phyloP scores from a whole-genome alignment of 1,284 basidiomycete species.

The Ustilago sp. region DNA sequence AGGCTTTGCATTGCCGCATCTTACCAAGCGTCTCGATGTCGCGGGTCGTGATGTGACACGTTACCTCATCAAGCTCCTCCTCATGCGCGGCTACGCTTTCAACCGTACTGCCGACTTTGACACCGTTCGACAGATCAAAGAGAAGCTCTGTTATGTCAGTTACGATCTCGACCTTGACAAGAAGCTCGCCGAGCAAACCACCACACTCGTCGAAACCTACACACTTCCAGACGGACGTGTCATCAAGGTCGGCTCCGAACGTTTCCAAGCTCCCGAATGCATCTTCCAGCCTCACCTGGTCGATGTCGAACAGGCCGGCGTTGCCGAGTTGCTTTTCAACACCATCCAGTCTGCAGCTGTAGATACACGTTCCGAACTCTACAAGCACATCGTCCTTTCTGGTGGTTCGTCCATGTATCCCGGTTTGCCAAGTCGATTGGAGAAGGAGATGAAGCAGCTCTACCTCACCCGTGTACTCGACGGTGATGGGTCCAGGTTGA shows the following conservation, averaged over 20 bases:
- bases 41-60: slow-evolving; percentile 97
- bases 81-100: slow-evolving; percentile 99
- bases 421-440: slow-evolving; percentile 91
- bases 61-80: slow-evolving; percentile 96
- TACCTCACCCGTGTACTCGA: slow-evolving; percentile 89
- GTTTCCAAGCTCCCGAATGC: slow-evolving; percentile 99
- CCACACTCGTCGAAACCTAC: slow-evolving; percentile 94
- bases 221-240: slow-evolving; percentile 96
- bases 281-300: slow-evolving; percentile 99
- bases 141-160: slow-evolving; percentile 94
- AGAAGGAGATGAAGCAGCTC: slow-evolving; percentile 99
- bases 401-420: slow-evolving; percentile 97
- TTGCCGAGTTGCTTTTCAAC: slow-evolving; percentile 96
- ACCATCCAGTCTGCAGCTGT: slow-evolving; percentile 93
- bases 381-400: slow-evolving; percentile 97
- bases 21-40: slow-evolving; percentile 89
- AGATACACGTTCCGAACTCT: slow-evolving; percentile 89
- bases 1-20: slow-evolving; percentile 92
- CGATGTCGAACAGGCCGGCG: slow-evolving; percentile 95
- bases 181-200: slow-evolving; percentile 93
- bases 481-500: slow-evolving; percentile 85
- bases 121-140: slow-evolving; percentile 98
- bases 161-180: slow-evolving; percentile 97
- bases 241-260: slow-evolving; percentile 97
- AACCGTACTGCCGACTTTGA: slow-evolving; percentile 99